Conservation (phyloP, 2,329 filamentous ascomycete genomes). For the Aspergillus niger region DNA sequence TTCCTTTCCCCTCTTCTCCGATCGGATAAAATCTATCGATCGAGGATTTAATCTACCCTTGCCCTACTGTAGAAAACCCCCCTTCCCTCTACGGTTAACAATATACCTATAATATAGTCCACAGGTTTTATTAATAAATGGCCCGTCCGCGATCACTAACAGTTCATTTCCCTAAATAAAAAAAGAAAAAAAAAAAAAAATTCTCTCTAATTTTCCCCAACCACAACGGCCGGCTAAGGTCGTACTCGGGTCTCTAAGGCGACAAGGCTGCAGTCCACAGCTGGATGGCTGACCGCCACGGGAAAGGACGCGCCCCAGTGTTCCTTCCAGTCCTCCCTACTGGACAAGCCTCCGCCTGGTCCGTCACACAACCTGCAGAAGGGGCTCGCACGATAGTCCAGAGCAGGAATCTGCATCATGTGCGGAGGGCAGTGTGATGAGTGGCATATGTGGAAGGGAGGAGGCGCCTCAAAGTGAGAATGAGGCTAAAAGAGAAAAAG, state of each 20-base stretch:
- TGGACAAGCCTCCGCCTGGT: background rate
- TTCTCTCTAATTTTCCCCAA: background rate
- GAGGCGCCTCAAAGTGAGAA: background rate
- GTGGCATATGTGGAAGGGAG: background rate
- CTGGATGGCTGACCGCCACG: slow-evolving; percentile 7
- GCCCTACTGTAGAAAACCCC: background rate
- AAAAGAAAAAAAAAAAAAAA: too few relatives aligned
- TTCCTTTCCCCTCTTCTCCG: background rate
- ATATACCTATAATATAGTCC: background rate
- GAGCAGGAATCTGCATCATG: slow-evolving; percentile 1
- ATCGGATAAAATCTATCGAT: background rate
- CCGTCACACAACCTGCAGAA: slow-evolving; percentile 5
- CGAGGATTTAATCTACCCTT: background rate
- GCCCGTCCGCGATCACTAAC: background rate
- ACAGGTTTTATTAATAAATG: background rate
- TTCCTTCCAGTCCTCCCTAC: slow-evolving; percentile 4
- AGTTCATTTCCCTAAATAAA: too few relatives aligned
- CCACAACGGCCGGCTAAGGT: background rate
- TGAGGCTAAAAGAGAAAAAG: slow-evolving; percentile 5
- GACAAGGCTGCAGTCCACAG: slow-evolving; percentile 4
- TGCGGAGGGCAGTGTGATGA: background rate
- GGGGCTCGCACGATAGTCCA: slow-evolving; percentile 1
- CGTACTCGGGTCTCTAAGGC: slow-evolving; percentile 7
- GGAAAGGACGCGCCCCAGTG: background rate
- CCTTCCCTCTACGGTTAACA: background rate